A percentile compares a stretch with the other conserved stretches of the same genome.
phyloP scores from a whole-genome alignment of 1,284 basidiomycete genomes.

The Sutorius eximius region DNA sequence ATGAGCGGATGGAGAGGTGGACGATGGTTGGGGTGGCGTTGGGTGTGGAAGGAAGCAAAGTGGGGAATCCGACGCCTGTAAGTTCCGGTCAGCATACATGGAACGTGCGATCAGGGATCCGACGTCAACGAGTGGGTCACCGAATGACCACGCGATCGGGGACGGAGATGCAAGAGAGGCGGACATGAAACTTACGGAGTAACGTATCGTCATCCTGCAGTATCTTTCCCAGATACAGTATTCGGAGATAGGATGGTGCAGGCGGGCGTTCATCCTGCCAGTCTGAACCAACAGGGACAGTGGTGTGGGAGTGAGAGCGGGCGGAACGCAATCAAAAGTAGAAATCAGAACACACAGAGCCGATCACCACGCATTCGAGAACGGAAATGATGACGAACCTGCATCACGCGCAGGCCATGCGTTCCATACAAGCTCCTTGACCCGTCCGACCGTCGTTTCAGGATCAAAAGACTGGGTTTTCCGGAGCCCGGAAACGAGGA shows the following conservation, averaged over 20 bases:
- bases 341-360: slow-evolving; percentile 7
- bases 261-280: slow-evolving; percentile 82
- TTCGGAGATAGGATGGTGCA: slow-evolving; percentile 73
- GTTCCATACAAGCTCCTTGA: slow-evolving; percentile 85
- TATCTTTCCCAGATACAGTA: slow-evolving; percentile 82
- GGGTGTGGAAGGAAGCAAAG: slow-evolving; percentile 27
- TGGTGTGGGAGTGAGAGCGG: background rate
- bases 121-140: background rate
- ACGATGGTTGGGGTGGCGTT: slow-evolving; percentile 56
- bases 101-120: background rate
- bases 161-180: background rate
- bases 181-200: slow-evolving; percentile 50
- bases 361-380: slow-evolving; percentile 12
- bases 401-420: slow-evolving; percentile 72
- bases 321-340: background rate
- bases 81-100: slow-evolving; percentile 10
- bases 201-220: slow-evolving; percentile 82
- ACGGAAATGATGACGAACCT: slow-evolving; percentile 23
- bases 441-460: slow-evolving; percentile 72
- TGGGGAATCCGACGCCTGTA: slow-evolving; percentile 52
- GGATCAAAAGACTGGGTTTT: slow-evolving; percentile 79
- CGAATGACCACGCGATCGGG: background rate
- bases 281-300: slow-evolving; percentile 42
- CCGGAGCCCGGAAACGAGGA: slow-evolving; percentile 73
- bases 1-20: slow-evolving; percentile 76